Conservation (phyloP, 2,329 filamentous ascomycete species). For the Botryosphaeria dothidea region DNA sequence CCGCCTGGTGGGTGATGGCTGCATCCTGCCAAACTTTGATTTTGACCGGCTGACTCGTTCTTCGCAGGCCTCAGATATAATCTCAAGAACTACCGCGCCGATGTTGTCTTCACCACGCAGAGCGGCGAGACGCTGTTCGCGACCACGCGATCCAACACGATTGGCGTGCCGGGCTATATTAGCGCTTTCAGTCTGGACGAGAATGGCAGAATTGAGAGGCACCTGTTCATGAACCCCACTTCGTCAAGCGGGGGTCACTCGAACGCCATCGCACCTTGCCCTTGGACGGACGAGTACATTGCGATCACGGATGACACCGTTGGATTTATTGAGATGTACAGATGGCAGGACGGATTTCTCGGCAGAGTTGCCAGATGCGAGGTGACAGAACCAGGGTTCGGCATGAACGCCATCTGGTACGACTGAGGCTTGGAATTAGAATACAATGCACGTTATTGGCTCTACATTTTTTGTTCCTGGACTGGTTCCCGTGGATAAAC, state of each 20-base stretch:
- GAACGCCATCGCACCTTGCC: constrained; percentile 82
- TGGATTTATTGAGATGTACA: constrained; percentile 83
- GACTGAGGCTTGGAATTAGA: constrained; percentile 52
- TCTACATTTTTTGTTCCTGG: not conserved
- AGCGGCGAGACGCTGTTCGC: constrained; percentile 79
- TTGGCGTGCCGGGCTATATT: constrained; percentile 77
- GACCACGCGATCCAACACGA: constrained; percentile 76
- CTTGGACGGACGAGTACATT: constrained; percentile 87
- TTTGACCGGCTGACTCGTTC: not conserved
- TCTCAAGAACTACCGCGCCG: constrained; percentile 72
- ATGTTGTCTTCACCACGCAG: constrained; percentile 74
- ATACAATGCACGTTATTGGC: not conserved
- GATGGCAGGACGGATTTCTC: constrained; percentile 81
- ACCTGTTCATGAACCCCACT: constrained; percentile 80
- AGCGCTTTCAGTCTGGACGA: constrained; percentile 73
- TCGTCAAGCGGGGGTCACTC: constrained; percentile 86
- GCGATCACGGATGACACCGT: constrained; percentile 87
- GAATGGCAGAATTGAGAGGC: constrained; percentile 70
- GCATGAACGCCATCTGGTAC: constrained; percentile 97
- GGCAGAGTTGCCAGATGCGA: constrained; percentile 74
- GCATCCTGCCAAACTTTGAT: constrained; percentile 3
- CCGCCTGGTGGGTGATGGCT: constrained; percentile 63
- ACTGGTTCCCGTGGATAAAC: not conserved
- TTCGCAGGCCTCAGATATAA: constrained; percentile 34
- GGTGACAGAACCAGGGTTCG: constrained; percentile 84